A percentile compares a stretch with the other conserved stretches of the same genome.
These are phyloP conservation scores for Maudiozyma saulgeensis DNA, from an alignment of 805 yeast species.

Conservation along the genomic window DNA sequence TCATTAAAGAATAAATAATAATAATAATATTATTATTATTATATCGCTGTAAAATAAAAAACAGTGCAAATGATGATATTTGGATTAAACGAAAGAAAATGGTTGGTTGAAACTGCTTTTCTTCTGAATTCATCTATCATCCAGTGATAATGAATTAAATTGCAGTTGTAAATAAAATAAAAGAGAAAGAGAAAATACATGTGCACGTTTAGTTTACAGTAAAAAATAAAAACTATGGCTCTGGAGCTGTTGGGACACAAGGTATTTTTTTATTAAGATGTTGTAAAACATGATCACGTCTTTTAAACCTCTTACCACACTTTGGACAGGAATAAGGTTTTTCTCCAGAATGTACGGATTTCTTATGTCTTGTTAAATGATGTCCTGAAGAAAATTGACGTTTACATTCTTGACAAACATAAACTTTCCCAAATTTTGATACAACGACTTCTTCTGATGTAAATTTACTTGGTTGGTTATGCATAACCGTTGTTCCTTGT, in stretches of 20 bases:
- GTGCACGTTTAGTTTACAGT: no score
- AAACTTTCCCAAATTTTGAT: constrained; percentile 28
- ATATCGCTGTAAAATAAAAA: no score
- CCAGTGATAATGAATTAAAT: no score
- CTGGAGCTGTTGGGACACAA: constrained; percentile 12
- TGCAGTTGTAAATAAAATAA: no score
- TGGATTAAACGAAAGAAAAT: no score
- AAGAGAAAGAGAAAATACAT: no score
- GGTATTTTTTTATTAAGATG: constrained; percentile 31
- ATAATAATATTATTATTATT: no score
- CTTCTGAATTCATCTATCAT: no score
- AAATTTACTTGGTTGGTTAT: constrained; percentile 21
- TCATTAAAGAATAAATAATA: no score
- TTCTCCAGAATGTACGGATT: constrained; percentile 32
- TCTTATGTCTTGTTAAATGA: constrained; percentile 31
- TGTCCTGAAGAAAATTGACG: constrained; percentile 32
- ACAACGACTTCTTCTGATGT: constrained; percentile 25
- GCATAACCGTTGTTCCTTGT: constrained; percentile 7
- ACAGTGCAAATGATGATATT: no score
- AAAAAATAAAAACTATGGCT: neutral
- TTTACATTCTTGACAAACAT: constrained; percentile 29
- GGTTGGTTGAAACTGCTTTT: no score
- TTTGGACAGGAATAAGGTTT: constrained; percentile 32
- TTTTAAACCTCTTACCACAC: constrained; percentile 30
- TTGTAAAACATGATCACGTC: constrained; percentile 32